Base-by-base conservation (phyloP, 1,139 yeast species). In the Suhomyces chickasaworum region DNA sequence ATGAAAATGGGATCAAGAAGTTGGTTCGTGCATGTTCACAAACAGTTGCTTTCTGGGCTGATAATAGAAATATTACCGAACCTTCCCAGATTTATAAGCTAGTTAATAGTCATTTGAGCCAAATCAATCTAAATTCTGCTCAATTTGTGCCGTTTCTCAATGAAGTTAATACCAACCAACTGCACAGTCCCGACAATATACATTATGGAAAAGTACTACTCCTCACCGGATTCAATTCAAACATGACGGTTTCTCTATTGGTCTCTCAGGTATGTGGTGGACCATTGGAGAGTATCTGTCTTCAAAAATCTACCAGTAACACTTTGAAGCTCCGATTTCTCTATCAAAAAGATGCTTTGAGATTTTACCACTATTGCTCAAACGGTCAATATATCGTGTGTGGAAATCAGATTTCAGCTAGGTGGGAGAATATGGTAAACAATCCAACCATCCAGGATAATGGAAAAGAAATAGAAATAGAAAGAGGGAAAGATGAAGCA, bases 231-330 rank as follows among this genome's bases (percentile, higher is more conserved):
- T 35, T 56, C 17, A 52, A 55, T 3, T 7, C 37, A 7, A 39
- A 30, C 4, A 38, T 51, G 3, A 83, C 87, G 7, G 53, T 83
- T 5, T 72, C 70, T 23, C 69, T 81, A 30, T 63, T 86, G 10
- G 55, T 87, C 15, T 64, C 81, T 1, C 88, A 83, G 52, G 71
- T 86, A 0, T 69, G 77, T 55, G 95, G 96, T 0, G 96, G 96
- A 0, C 89, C 93, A 0, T 65, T 88, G 39, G 90, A 86, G 53
- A 75, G 73, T 50, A 60, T 85, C 2, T 66, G 63, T 1, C 17
- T 27, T 7, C 16, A 32, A 12, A 20, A 17, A 3, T 51, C 53
- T 13, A 52, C 57, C 8, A 25, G 35, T 1, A 16, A 9, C 3
- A 16, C 10, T 7, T 45, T 84, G 15, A 84, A 83, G 53, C 51